Percentiles rank a stretch among this genome's conserved stretches.
phyloP scores from a whole-genome alignment of 2,329 filamentous ascomycete genomes.

The Didymellaceae sp. region DNA sequence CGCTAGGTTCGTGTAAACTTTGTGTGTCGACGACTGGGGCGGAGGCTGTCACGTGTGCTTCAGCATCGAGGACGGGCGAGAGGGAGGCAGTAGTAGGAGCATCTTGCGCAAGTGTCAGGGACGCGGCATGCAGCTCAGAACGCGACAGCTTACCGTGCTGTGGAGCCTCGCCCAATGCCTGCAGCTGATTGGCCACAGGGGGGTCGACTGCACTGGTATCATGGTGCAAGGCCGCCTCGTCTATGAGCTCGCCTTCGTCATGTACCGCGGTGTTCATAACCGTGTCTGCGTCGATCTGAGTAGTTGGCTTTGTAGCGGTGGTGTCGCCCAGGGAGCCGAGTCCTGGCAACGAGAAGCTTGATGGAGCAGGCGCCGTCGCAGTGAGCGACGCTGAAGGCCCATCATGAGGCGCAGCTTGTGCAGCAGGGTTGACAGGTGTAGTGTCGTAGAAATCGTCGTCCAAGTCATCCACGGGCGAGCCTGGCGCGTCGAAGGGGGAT shows the following conservation, averaged over 20 bases:
- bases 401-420: constrained; percentile 26
- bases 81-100: constrained; percentile 21
- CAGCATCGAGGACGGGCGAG: constrained; percentile 23
- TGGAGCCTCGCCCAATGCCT: constrained; percentile 29
- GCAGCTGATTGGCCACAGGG: constrained; percentile 30
- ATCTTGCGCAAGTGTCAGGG: constrained; percentile 34
- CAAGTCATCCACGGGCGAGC: constrained; percentile 49
- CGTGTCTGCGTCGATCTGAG: constrained; percentile 24
- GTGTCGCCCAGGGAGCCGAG: constrained; percentile 41
- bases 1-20: constrained; percentile 16
- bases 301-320: constrained; percentile 27
- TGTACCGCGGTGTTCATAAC: constrained; percentile 27
- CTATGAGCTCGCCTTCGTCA: constrained; percentile 46
- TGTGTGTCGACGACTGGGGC: constrained; percentile 22
- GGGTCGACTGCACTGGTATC: constrained; percentile 30
- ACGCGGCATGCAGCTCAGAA: constrained; percentile 28
- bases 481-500: constrained; percentile 43
- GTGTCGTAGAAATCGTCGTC: constrained; percentile 50
- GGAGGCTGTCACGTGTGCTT: constrained; percentile 25
- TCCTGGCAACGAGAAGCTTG: constrained; percentile 43
- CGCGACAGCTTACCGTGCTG: constrained; percentile 37
- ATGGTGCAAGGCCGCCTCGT: constrained; percentile 39
- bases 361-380: constrained; percentile 33
- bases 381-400: constrained; percentile 27
- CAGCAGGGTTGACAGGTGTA: constrained; percentile 38